phyloP scores from a whole-genome alignment of 257 asterid genomes.

The Solanum acaule region DNA sequence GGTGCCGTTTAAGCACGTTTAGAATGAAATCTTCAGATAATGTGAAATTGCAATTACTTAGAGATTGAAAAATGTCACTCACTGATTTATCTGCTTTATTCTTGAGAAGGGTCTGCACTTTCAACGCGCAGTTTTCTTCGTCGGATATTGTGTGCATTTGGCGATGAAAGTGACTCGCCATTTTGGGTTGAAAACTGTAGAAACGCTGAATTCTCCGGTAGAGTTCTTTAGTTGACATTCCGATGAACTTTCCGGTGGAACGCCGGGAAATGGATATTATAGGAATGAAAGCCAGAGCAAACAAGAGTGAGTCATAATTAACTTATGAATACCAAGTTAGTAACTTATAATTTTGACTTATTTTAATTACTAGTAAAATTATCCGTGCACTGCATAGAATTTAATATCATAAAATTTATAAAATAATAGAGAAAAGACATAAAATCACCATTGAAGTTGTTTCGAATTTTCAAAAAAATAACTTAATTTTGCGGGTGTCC shows the following conservation, averaged over 20 bases:
- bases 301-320: not conserved
- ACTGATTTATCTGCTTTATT: constrained; percentile 18
- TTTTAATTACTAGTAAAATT: no score
- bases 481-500: no score
- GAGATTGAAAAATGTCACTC: constrained; percentile 31
- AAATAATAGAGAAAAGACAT: no score
- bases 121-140: constrained; percentile 14
- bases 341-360: no score
- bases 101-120: constrained; percentile 44
- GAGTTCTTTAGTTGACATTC: not conserved
- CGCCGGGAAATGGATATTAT: not conserved
- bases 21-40: constrained; percentile 51
- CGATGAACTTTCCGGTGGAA: not conserved
- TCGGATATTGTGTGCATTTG: not conserved
- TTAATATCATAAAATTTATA: no score
- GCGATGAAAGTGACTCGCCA: not conserved
- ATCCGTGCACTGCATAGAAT: rapidly evolving
- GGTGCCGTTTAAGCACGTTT: constrained; percentile 59
- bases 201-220: not conserved
- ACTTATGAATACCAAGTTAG: no score
- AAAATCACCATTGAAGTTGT: no score
- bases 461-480: no score
- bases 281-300: not conserved
- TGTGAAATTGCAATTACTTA: constrained; percentile 17
- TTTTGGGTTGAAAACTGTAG: not conserved